A percentile compares a stretch with the other conserved stretches of the same genome.
Evolutionary conservation across 331 rosid species (phyloP).

Genomic region (Acacia concinna): DNA sequence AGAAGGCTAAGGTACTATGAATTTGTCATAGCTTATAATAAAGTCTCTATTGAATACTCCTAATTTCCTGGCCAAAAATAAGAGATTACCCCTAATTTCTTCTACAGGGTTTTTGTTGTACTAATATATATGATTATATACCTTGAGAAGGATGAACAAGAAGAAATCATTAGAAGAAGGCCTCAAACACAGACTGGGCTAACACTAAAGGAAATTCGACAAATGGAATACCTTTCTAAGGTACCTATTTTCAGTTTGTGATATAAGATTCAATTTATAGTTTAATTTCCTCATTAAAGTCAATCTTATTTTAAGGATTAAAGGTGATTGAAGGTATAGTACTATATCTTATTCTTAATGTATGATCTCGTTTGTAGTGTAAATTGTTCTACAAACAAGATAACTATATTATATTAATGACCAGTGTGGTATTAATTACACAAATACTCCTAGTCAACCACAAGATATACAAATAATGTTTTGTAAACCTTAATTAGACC

Average conservation of each 20-base stretch:
- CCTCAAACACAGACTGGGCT: constrained; percentile 59
- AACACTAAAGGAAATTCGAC: constrained; percentile 58
- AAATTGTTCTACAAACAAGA: too few species aligned
- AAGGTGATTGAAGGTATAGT: too few species aligned
- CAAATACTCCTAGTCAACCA: neutral
- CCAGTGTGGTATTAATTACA: neutral
- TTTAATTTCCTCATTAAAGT: too few species aligned
- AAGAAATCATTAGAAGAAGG: constrained; percentile 54
- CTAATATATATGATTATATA: neutral
- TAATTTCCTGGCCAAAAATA: too few species aligned
- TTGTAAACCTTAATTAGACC: neutral
- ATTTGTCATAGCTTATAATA: neutral
- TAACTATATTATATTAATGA: too few species aligned
- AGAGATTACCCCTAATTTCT: neutral
- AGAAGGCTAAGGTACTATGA: constrained; percentile 66
- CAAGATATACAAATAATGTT: neutral
- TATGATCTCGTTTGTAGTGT: too few species aligned
- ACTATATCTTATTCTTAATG: too few species aligned
- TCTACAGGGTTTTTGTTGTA: neutral
- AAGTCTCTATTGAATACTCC: neutral
- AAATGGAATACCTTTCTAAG: constrained; percentile 76
- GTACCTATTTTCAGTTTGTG: neutral
- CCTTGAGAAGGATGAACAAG: constrained; percentile 66
- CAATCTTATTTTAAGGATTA: too few species aligned
- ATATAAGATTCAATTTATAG: too few species aligned